Conservation (phyloP, 2,329 filamentous ascomycete species). For the Cercospora sesami region DNA sequence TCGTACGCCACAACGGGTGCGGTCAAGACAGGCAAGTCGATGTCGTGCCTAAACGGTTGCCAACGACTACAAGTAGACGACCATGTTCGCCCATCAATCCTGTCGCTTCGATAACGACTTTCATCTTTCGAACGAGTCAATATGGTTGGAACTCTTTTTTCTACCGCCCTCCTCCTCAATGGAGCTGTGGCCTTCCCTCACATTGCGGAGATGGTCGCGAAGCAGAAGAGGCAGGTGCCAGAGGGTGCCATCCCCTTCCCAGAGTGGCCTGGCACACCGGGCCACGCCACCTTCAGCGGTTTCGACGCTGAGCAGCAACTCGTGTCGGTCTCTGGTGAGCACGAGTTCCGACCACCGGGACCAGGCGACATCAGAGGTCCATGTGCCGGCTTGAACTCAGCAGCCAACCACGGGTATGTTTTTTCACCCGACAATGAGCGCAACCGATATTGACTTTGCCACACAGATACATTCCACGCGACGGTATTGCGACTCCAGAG, state of each 20-base stretch:
- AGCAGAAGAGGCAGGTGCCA: constrained; percentile 21
- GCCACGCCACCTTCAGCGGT: constrained; percentile 26
- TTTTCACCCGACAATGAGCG: not conserved
- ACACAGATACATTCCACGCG: constrained; percentile 24
- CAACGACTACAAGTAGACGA: too few relatives aligned
- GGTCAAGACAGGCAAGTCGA: constrained; percentile 7
- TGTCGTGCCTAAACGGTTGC: too few relatives aligned
- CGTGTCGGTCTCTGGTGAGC: constrained; percentile 32
- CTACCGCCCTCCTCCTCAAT: constrained; percentile 23
- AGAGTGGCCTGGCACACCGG: constrained; percentile 28
- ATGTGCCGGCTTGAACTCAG: constrained; percentile 29
- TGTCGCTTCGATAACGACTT: too few relatives aligned
- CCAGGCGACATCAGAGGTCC: constrained; percentile 33
- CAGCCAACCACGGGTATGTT: constrained; percentile 34
- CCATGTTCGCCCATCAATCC: too few relatives aligned
- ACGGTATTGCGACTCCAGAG: constrained; percentile 25
- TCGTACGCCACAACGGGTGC: not conserved
- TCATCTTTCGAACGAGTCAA: not conserved
- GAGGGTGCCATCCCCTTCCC: constrained; percentile 25
- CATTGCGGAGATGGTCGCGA: constrained; percentile 29
- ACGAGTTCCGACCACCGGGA: constrained; percentile 29
- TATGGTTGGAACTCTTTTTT: constrained; percentile 11
- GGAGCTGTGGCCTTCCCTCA: constrained; percentile 28
- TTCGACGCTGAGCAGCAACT: constrained; percentile 35
- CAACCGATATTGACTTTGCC: not conserved